phyloP scores from a whole-genome alignment of 2,329 filamentous ascomycete genomes.

The Fusarium lateritium region DNA sequence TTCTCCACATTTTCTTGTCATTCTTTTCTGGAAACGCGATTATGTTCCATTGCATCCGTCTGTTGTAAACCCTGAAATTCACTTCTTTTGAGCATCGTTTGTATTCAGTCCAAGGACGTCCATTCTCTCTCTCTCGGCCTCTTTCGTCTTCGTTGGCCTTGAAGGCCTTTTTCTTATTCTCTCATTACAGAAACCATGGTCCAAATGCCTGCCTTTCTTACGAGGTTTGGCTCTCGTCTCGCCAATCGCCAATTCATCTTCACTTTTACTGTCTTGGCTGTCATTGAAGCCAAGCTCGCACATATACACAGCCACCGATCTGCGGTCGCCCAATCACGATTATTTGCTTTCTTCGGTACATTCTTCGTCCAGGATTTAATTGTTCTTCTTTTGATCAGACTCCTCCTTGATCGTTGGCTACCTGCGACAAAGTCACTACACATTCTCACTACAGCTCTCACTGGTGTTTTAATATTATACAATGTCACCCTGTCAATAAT shows the following conservation, averaged over 20 bases:
- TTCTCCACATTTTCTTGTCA: too few species aligned
- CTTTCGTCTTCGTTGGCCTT: neutral
- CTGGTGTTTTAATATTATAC: slow-evolving; percentile 38
- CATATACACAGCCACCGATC: slow-evolving; percentile 53
- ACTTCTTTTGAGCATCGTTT: neutral
- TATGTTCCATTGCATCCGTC: too few species aligned
- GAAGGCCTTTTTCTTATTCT: neutral
- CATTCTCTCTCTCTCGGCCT: neutral
- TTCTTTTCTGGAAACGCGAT: too few species aligned
- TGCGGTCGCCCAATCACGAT: slow-evolving; percentile 48
- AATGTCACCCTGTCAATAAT: slow-evolving; percentile 45
- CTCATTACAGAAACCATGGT: neutral
- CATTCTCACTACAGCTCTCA: slow-evolving; percentile 31
- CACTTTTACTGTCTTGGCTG: slow-evolving; percentile 49
- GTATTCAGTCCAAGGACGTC: neutral
- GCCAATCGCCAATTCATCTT: slow-evolving; percentile 53
- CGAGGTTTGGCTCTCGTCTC: slow-evolving; percentile 41
- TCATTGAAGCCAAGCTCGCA: slow-evolving; percentile 51
- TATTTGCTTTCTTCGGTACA: slow-evolving; percentile 52
- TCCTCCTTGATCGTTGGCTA: slow-evolving; percentile 50
- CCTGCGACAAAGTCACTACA: slow-evolving; percentile 28
- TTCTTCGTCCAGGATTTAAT: slow-evolving; percentile 55
- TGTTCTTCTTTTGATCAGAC: slow-evolving; percentile 51
- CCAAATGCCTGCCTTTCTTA: slow-evolving; percentile 7
- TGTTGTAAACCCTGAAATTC: too few species aligned